phyloP scores from a whole-genome alignment of 148 eudicot species.

The Persicaria tinctoria region DNA sequence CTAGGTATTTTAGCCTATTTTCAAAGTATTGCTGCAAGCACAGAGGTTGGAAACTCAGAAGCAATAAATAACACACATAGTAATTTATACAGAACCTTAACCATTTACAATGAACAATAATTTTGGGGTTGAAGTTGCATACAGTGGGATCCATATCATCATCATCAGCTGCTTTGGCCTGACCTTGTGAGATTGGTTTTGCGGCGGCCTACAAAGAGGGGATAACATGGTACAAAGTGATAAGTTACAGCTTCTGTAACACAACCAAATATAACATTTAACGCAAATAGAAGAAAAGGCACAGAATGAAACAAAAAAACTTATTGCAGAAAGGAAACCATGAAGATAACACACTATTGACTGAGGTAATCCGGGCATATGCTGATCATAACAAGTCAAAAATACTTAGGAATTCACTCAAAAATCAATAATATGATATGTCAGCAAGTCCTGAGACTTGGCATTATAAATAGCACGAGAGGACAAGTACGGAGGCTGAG shows the following conservation, averaged over 20 bases:
- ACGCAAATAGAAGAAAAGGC: neutral
- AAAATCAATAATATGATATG: no score
- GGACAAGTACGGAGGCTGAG: no score
- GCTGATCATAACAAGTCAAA: no score
- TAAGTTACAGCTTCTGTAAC: neutral
- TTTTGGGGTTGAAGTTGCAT: neutral
- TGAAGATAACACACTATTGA: no score
- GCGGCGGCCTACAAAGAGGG: constrained; percentile 36
- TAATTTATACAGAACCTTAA: neutral
- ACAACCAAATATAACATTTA: neutral
- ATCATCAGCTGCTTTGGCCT: constrained; percentile 58
- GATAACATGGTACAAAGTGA: neutral
- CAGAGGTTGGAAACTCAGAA: neutral
- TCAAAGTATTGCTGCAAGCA: constrained; percentile 77
- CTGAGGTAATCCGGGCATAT: no score
- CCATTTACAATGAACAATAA: neutral
- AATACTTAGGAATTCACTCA: no score
- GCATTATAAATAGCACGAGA: no score
- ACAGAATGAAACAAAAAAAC: neutral
- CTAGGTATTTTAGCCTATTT: constrained; percentile 66
- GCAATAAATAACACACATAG: neutral
- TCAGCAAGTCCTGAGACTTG: no score
- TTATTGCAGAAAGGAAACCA: no score
- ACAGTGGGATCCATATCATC: constrained; percentile 97
- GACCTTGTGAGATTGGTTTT: constrained; percentile 31